phyloP scores from a whole-genome alignment of 2,329 filamentous ascomycete species.

The Pseudocercospora ulei region DNA sequence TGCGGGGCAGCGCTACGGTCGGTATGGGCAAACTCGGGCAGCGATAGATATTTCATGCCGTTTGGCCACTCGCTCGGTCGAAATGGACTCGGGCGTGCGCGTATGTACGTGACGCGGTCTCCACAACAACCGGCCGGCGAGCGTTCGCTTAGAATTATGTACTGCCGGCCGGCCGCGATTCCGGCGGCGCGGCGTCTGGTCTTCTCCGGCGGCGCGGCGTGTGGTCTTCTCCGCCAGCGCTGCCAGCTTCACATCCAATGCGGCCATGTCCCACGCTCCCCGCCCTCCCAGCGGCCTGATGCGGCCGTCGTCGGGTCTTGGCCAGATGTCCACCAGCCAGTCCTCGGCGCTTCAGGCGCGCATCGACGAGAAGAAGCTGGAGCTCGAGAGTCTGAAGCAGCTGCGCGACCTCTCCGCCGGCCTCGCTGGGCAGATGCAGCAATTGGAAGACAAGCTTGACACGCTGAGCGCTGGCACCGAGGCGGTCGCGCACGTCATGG shows the following conservation, averaged over 20 bases:
- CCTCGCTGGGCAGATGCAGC: conserved; percentile 72
- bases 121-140: conserved; percentile 7
- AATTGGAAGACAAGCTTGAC: conserved; percentile 63
- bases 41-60: conserved; percentile 8
- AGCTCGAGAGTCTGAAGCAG: conserved; percentile 68
- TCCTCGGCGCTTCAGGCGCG: conserved; percentile 62
- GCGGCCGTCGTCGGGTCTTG: conserved; percentile 42
- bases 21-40: not conserved
- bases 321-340: conserved; percentile 37
- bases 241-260: conserved; percentile 14
- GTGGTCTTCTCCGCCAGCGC: conserved; percentile 38
- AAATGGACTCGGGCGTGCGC: too few relatives aligned
- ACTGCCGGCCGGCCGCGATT: not conserved
- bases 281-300: conserved; percentile 35
- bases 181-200: not conserved
- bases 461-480: conserved; percentile 75
- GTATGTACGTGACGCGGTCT: conserved; percentile 8
- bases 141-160: conserved; percentile 9
- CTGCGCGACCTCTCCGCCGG: conserved; percentile 68
- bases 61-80: conserved; percentile 5
- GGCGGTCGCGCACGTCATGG: conserved; percentile 73
- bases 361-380: conserved; percentile 76
- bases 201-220: not conserved
- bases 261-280: conserved; percentile 35
- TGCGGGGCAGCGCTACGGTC: conserved; percentile 4